Percentiles rank a stretch among this genome's conserved stretches.
These are phyloP conservation scores for Chytridiales sp. DNA, from an alignment of 371 early-diverging fungal species.

Conservation along the genomic window DNA sequence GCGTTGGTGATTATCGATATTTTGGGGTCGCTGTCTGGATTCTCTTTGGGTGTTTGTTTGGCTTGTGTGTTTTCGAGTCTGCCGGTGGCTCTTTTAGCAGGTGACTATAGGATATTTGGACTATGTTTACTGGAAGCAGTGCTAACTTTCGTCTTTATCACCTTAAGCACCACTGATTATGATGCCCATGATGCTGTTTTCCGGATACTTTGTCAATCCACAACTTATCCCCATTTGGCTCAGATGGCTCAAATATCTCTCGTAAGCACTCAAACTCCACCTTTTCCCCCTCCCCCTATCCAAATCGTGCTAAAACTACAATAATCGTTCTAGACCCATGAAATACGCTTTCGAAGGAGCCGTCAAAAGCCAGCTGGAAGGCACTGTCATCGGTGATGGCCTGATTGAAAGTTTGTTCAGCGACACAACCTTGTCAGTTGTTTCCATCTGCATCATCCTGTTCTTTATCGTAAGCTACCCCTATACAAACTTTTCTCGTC, in stretches of 20 bases:
- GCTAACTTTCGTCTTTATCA: too few relatives aligned
- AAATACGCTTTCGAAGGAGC: conserved; percentile 43
- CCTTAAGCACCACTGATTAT: conserved; percentile 27
- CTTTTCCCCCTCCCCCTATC: background rate
- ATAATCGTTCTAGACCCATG: conserved; percentile 37
- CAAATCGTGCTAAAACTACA: background rate
- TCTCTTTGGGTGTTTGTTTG: conserved; percentile 23
- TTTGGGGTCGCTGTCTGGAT: conserved; percentile 21
- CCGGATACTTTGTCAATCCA: conserved; percentile 63
- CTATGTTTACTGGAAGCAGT: too few relatives aligned
- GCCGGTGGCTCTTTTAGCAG: conserved; percentile 22
- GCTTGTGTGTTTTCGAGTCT: conserved; percentile 26
- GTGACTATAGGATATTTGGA: too few relatives aligned
- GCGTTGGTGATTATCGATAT: conserved; percentile 30
- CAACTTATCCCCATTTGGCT: conserved; percentile 52
- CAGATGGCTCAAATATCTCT: conserved; percentile 41
- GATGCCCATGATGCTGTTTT: conserved; percentile 44
- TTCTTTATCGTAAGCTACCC: conserved; percentile 9
- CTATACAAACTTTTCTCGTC: too few relatives aligned
- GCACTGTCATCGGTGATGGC: conserved; percentile 4
- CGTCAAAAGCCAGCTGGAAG: conserved; percentile 3
- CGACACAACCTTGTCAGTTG: conserved; percentile 5
- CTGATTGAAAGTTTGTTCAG: conserved; percentile 13
- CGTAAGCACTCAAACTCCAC: conserved; percentile 25
- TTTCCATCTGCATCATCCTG: conserved; percentile 7